These are phyloP conservation scores for Rhizopogon sp. DNA, from an alignment of 768 basidiomycete species.

Conservation along the genomic window DNA sequence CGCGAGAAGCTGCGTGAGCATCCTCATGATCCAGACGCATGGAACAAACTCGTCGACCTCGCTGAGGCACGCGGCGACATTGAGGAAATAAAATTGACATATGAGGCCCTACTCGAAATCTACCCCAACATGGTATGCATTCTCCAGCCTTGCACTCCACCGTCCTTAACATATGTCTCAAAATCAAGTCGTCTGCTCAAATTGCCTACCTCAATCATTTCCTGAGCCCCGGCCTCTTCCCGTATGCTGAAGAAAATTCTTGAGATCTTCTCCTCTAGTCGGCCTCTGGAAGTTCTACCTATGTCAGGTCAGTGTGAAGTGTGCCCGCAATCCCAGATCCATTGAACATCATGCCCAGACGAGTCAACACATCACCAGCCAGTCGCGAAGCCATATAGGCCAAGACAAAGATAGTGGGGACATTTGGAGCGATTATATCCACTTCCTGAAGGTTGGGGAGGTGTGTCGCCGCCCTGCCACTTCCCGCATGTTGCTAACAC, in stretches of 20 bases:
- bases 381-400: slow-evolving; percentile 79
- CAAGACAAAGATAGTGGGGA: slow-evolving; percentile 89
- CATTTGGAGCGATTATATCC: slow-evolving; percentile 93
- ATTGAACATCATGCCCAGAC: slow-evolving; percentile 38
- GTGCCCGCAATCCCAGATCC: slow-evolving; percentile 5
- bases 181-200: slow-evolving; percentile 69
- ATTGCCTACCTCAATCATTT: slow-evolving; percentile 81
- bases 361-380: slow-evolving; percentile 59
- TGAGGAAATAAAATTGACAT: slow-evolving; percentile 74
- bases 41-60: slow-evolving; percentile 73
- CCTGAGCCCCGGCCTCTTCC: slow-evolving; percentile 58
- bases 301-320: slow-evolving; percentile 67
- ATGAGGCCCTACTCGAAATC: slow-evolving; percentile 74
- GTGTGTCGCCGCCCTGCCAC: slow-evolving; percentile 34
- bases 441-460: slow-evolving; percentile 78
- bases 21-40: slow-evolving; percentile 71
- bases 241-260: slow-evolving; percentile 77
- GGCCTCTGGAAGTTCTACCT: slow-evolving; percentile 93
- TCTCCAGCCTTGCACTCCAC: slow-evolving; percentile 16
- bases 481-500: slow-evolving; percentile 4
- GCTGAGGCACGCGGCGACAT: slow-evolving; percentile 77
- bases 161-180: slow-evolving; percentile 13
- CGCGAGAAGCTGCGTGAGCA: slow-evolving; percentile 58
- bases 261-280: slow-evolving; percentile 81
- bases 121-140: slow-evolving; percentile 85